These are phyloP conservation scores for Vitis hybrid DNA, from an alignment of 177 flowering plant genomes.

Conservation along the genomic window DNA sequence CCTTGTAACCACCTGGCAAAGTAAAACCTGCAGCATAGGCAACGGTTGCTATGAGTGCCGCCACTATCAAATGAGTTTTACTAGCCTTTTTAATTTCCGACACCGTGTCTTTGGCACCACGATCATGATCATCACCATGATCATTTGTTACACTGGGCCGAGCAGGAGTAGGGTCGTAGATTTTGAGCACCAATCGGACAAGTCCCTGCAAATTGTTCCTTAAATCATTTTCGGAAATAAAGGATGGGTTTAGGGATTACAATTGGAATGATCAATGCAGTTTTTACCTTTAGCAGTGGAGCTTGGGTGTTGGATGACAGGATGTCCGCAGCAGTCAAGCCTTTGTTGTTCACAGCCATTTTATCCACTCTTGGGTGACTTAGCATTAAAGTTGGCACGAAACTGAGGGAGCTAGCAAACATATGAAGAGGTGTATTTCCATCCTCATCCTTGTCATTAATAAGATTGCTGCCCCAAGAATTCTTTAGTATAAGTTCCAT, in stretches of 20 bases:
- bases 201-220: too few species aligned
- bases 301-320: not conserved
- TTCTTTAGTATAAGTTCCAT: not conserved
- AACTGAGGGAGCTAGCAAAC: not conserved
- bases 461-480: not conserved
- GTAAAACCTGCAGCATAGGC: conserved; percentile 18
- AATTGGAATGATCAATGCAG: too few species aligned
- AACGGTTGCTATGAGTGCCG: conserved; percentile 14
- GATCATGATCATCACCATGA: too few species aligned
- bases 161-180: too few species aligned
- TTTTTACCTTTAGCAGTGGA: not conserved
- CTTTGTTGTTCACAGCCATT: not conserved
- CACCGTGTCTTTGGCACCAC: too few species aligned
- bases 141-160: too few species aligned
- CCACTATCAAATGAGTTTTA: conserved; percentile 4
- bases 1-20: conserved; percentile 15
- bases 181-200: accelerated
- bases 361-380: not conserved
- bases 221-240: too few species aligned
- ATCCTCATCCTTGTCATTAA: not conserved
- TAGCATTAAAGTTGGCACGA: not conserved
- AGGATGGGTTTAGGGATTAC: too few species aligned
- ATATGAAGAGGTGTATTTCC: conserved; percentile 12
- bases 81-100: too few species aligned
- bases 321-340: not conserved